Percentiles rank a stretch among this genome's conserved stretches.
Conservation (phyloP, 192 early-diverging fungal genomes). For the Gonapodya prolifera region DNA sequence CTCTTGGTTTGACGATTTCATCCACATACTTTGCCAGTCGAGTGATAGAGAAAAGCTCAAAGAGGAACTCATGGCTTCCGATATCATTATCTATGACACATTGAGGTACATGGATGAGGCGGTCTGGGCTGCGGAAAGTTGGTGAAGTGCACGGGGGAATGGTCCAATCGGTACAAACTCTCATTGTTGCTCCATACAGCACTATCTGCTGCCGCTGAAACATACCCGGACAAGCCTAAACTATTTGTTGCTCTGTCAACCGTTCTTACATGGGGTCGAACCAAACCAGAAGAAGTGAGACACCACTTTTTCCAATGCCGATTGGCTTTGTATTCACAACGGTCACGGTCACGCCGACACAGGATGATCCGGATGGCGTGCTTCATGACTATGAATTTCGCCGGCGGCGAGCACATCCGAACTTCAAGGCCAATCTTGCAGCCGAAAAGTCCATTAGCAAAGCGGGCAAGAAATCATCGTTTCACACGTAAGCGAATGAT, state of each 20-base stretch:
- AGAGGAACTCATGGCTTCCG: conserved; percentile 21
- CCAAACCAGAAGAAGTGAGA: conserved; percentile 37
- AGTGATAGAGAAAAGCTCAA: conserved; percentile 25
- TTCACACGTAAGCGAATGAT: conserved; percentile 17
- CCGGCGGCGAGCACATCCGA: conserved; percentile 40
- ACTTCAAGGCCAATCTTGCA: conserved; percentile 37
- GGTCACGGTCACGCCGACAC: not conserved
- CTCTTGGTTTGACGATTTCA: conserved; percentile 1
- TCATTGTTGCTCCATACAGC: conserved; percentile 12
- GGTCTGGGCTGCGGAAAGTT: conserved; percentile 37
- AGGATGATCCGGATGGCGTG: conserved; percentile 38
- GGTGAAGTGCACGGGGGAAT: not conserved
- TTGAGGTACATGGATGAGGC: conserved; percentile 39
- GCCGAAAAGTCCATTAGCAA: conserved; percentile 44
- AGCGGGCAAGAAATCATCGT: conserved; percentile 33
- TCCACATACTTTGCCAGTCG: conserved; percentile 10
- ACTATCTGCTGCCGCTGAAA: conserved; percentile 30
- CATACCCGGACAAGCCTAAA: conserved; percentile 36
- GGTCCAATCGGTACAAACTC: not conserved
- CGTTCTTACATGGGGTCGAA: conserved; percentile 48
- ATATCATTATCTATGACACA: conserved; percentile 45
- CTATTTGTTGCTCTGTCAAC: conserved; percentile 40
- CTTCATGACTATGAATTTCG: conserved; percentile 47
- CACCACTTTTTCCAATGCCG: not conserved
- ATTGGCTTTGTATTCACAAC: not conserved